Conservation (phyloP, 352 stramenopile species). For the Globisporangium carolinianum region DNA sequence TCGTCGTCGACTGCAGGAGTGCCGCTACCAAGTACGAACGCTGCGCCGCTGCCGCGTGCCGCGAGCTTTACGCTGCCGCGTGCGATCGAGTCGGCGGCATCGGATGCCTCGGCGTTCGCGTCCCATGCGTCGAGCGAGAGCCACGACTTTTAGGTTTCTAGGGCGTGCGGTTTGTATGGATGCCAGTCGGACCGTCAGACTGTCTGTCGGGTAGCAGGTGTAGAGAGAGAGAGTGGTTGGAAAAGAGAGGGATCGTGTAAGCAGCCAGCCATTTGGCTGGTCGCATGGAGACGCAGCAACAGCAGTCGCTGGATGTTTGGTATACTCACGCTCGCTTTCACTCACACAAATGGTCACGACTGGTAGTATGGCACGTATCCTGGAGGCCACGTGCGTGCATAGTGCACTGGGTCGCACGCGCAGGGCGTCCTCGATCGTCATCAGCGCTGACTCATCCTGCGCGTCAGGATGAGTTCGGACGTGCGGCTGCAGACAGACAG, state of each 20-base stretch:
- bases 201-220: no score
- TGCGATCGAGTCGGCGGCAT: constrained; percentile 21
- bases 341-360: no score
- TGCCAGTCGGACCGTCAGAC: no score
- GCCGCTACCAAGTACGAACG: constrained; percentile 15
- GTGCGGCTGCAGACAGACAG: constrained; percentile 44
- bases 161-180: neutral
- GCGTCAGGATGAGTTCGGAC: constrained; percentile 81
- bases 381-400: no score
- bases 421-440: no score
- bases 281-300: no score
- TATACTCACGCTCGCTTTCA: no score
- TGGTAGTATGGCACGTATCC: no score
- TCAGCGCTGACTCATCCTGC: constrained; percentile 57
- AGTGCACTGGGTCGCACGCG: no score
- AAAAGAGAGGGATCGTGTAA: neutral
- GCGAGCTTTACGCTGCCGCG: constrained; percentile 52
- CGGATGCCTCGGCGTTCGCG: constrained; percentile 23
- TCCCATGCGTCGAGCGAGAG: constrained; percentile 32
- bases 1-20: neutral
- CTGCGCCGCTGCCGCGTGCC: constrained; percentile 5
- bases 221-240: neutral
- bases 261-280: no score
- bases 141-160: constrained; percentile 53
- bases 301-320: no score